Conservation (phyloP, 1,139 yeast genomes). For the Geotrichum fermentans region DNA sequence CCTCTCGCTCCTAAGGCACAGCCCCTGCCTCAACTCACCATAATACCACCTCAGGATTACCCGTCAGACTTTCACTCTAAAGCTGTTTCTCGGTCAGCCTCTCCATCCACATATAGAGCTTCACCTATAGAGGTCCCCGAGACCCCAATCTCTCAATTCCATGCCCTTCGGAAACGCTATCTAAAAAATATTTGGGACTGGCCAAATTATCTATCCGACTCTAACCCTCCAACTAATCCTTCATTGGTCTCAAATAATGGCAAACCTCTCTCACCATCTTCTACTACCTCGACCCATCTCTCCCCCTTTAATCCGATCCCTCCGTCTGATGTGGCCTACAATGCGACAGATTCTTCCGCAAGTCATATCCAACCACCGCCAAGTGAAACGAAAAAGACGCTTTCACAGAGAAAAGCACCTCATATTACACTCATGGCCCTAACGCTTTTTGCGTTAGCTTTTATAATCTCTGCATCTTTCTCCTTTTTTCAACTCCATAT, state of each 20-base stretch:
- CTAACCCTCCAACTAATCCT: background rate
- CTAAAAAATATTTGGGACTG: slow-evolving; percentile 1
- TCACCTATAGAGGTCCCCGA: background rate
- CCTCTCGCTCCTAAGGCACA: too few relatives aligned
- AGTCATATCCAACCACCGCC: background rate
- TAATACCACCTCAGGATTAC: background rate
- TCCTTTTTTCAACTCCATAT: slow-evolving; percentile 14
- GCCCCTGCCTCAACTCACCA: background rate
- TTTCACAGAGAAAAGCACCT: too few relatives aligned
- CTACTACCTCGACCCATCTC: background rate
- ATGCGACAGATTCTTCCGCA: background rate
- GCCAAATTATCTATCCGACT: background rate
- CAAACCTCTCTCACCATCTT: background rate
- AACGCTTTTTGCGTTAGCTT: background rate
- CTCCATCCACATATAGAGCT: slow-evolving; percentile 2
- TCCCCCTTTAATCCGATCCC: background rate
- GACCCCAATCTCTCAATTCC: slow-evolving; percentile 1
- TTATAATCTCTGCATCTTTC: slow-evolving; percentile 3
- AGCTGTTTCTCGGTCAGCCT: slow-evolving; percentile 1
- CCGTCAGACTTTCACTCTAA: background rate
- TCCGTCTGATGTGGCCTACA: background rate
- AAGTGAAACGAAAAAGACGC: background rate
- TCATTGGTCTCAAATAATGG: background rate
- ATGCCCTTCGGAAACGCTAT: slow-evolving; percentile 2
- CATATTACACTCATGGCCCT: background rate